Percentiles rank a stretch among this genome's conserved stretches.
These are phyloP conservation scores for Trametes polyzona DNA, from an alignment of 1,284 basidiomycete species.

Conservation along the genomic window DNA sequence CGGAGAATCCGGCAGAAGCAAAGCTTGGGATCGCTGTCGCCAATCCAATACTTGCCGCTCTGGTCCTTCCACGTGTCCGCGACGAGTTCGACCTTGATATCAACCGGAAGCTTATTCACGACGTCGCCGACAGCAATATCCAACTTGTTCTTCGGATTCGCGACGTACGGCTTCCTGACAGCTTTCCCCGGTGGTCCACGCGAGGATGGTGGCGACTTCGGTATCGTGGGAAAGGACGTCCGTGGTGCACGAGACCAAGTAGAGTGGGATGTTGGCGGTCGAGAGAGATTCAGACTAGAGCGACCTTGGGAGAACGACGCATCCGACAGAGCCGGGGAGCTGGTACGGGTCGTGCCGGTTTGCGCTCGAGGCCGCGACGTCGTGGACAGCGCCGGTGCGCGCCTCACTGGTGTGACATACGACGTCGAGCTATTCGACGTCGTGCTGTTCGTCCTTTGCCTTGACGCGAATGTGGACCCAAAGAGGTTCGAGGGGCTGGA, in stretches of 20 bases:
- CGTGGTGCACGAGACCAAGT: conserved; percentile 74
- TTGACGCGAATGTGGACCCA: conserved; percentile 76
- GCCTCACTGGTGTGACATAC: conserved; percentile 38
- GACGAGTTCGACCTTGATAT: conserved; percentile 83
- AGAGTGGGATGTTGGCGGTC: conserved; percentile 47
- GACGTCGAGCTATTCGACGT: conserved; percentile 42
- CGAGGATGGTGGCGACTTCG: conserved; percentile 47
- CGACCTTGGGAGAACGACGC: conserved; percentile 36
- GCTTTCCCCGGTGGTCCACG: conserved; percentile 42
- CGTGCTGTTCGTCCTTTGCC: conserved; percentile 74
- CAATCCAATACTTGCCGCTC: conserved; percentile 96
- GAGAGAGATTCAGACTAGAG: conserved; percentile 32
- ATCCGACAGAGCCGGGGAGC: conserved; percentile 65
- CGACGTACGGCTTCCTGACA: conserved; percentile 71
- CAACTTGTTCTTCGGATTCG: conserved; percentile 86
- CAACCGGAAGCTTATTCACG: conserved; percentile 85
- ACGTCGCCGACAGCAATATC: conserved; percentile 92
- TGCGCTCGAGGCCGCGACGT: conserved; percentile 45
- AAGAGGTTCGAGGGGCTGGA: conserved; percentile 45
- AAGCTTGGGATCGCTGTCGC: conserved; percentile 83
- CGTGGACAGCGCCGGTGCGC: conserved; percentile 33
- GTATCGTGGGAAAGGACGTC: conserved; percentile 51
- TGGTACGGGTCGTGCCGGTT: conserved; percentile 44
- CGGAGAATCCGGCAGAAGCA: conserved; percentile 92
- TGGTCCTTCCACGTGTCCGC: conserved; percentile 88